A percentile compares a stretch with the other conserved stretches of the same genome.
phyloP scores from a whole-genome alignment of 78 protist species.

The Emiliania huxleyi region DNA sequence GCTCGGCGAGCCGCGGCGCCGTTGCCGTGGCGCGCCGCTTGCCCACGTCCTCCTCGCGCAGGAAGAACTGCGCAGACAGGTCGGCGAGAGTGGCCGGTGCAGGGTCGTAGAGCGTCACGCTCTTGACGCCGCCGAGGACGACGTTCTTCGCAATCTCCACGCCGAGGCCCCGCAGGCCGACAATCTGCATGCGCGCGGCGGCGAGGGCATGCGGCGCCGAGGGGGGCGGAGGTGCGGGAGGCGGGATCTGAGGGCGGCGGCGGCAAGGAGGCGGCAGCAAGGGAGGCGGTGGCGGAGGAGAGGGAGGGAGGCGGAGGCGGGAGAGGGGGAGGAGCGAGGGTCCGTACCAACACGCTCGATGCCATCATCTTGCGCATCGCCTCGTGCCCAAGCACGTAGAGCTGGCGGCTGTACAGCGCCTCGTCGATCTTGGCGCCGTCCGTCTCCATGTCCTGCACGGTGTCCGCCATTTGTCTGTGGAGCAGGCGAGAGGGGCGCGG shows the following conservation, averaged over 20 bases:
- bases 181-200: no score
- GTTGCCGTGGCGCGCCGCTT: conserved; percentile 64
- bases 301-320: no score
- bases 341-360: conserved; percentile 69
- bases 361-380: conserved; percentile 69
- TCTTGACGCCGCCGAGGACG: conserved; percentile 91
- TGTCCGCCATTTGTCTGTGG: not conserved
- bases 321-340: no score
- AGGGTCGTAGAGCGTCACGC: conserved; percentile 87
- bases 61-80: conserved; percentile 84
- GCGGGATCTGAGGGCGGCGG: no score
- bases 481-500: no score
- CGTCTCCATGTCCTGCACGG: conserved; percentile 40
- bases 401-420: conserved; percentile 75
- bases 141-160: conserved; percentile 97
- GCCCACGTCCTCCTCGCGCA: conserved; percentile 84
- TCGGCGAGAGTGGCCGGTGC: conserved; percentile 57
- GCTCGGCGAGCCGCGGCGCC: conserved; percentile 70
- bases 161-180: conserved; percentile 94
- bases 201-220: no score
- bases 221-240: no score
- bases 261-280: no score
- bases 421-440: conserved; percentile 46
- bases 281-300: no score
- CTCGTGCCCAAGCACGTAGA: conserved; percentile 78